A percentile compares a stretch with the other conserved stretches of the same genome.
Conservation (phyloP, 2,329 filamentous ascomycete genomes). For the Clonostachys byssicola region DNA sequence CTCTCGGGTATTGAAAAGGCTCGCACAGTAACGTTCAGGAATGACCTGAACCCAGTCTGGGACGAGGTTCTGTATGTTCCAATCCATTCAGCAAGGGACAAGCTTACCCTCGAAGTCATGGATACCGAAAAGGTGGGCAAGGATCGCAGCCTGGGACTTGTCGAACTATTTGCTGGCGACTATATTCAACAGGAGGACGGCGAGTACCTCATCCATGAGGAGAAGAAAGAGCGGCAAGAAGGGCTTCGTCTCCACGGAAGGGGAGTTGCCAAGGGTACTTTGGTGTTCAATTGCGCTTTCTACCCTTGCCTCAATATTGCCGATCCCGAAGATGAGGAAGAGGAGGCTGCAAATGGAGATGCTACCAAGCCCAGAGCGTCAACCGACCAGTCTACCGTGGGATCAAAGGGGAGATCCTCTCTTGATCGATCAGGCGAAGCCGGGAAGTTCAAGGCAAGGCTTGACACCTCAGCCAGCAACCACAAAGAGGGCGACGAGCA, state of each 20-base stretch:
- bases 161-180: conserved; percentile 74
- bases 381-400: conserved; percentile 2
- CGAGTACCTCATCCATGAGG: conserved; percentile 75
- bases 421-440: conserved; percentile 19
- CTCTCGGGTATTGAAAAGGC: conserved; percentile 88
- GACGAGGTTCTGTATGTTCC: conserved; percentile 95
- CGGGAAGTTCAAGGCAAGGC: conserved; percentile 36
- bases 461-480: conserved; percentile 15
- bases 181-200: conserved; percentile 78
- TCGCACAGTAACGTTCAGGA: conserved; percentile 91
- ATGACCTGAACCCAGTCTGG: conserved; percentile 92
- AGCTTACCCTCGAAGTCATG: conserved; percentile 89
- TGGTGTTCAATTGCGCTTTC: conserved; percentile 84
- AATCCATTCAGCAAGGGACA: conserved; percentile 79
- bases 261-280: conserved; percentile 69
- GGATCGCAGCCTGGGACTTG: conserved; percentile 79
- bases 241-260: conserved; percentile 72
- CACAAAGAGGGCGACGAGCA: conserved; percentile 5
- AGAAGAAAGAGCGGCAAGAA: conserved; percentile 63
- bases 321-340: conserved; percentile 83
- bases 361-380: conserved; percentile 20
- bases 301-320: conserved; percentile 84
- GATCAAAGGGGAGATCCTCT: conserved; percentile 1
- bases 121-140: conserved; percentile 90
- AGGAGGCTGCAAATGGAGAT: conserved; percentile 39